Evolutionary conservation across 208 protist genomes (phyloP).

Genomic region (Sergeia podlipaevii): DNA sequence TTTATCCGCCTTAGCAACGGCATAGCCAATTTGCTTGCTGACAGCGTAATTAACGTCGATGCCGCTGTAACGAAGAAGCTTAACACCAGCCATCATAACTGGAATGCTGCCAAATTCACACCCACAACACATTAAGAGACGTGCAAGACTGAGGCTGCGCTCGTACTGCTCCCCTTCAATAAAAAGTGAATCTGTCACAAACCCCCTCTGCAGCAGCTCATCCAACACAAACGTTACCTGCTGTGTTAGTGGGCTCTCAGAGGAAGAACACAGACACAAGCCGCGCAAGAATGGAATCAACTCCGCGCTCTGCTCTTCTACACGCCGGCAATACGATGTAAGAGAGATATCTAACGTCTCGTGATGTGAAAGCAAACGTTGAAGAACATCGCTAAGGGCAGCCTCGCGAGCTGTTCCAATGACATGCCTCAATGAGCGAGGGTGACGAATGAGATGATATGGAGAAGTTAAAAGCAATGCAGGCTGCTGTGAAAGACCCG

Average conservation of each 20-base stretch:
- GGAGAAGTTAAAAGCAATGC: slow-evolving; percentile 21
- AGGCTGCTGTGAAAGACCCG: neutral
- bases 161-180: slow-evolving; percentile 26
- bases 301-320: neutral
- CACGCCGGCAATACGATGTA: neutral
- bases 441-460: slow-evolving; percentile 11
- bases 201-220: slow-evolving; percentile 21
- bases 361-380: slow-evolving; percentile 17
- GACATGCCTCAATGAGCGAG: neutral
- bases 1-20: slow-evolving; percentile 3
- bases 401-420: slow-evolving; percentile 12
- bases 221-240: slow-evolving; percentile 38
- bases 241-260: slow-evolving; percentile 18
- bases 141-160: slow-evolving; percentile 10
- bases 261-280: slow-evolving; percentile 17
- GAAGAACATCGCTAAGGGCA: slow-evolving; percentile 11
- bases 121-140: slow-evolving; percentile 7
- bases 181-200: slow-evolving; percentile 14
- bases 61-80: slow-evolving; percentile 7
- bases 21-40: slow-evolving; percentile 15
- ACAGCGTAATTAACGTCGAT: slow-evolving; percentile 1
- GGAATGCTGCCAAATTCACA: slow-evolving; percentile 31
- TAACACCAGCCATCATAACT: slow-evolving; percentile 15
- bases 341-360: slow-evolving; percentile 18
- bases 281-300: slow-evolving; percentile 35